Conservation (phyloP, 257 asterid species). For the Solanum neorickii region DNA sequence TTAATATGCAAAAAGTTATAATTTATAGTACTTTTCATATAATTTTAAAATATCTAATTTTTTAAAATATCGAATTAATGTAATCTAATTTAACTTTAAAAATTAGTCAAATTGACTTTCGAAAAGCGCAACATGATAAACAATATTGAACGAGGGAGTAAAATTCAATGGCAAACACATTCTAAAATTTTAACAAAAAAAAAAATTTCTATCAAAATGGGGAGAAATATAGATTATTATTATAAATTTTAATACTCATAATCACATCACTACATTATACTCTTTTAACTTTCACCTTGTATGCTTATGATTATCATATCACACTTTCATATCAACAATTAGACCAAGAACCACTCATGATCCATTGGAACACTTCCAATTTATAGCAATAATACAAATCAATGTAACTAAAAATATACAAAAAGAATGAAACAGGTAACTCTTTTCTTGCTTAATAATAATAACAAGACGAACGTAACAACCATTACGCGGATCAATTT, state of each 20-base stretch:
- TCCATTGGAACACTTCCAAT: background rate
- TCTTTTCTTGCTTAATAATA: background rate
- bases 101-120: no score
- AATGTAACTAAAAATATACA: background rate
- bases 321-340: background rate
- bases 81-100: no score
- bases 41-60: no score
- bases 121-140: no score
- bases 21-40: no score
- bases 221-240: background rate
- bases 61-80: no score
- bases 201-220: background rate
- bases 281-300: background rate
- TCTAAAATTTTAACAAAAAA: background rate
- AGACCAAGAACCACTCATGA: background rate
- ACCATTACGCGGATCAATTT: background rate
- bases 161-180: background rate
- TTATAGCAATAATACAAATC: background rate
- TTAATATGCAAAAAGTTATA: no score
- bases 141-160: background rate
- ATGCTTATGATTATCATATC: background rate
- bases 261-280: background rate
- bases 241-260: background rate
- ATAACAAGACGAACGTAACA: background rate
- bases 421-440: background rate